Percentiles rank a stretch among this genome's conserved stretches.
phyloP scores from a whole-genome alignment of 306 rosid genomes.

The Castanea mollissima region DNA sequence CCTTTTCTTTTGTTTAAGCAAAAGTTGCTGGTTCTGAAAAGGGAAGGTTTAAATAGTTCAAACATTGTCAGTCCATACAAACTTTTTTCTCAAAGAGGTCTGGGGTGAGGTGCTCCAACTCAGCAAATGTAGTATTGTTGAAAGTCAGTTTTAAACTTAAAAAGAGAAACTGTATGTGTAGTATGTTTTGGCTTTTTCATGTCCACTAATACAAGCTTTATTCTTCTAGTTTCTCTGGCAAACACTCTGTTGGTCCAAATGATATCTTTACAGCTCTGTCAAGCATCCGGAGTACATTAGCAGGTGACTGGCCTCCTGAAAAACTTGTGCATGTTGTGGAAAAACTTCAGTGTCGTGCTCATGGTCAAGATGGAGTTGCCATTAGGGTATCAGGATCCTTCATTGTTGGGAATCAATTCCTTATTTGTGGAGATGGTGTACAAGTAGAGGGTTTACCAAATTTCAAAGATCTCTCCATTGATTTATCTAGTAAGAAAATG shows the following conservation, averaged over 20 bases:
- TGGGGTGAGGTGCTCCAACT: not conserved
- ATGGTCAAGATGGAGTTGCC: constrained; percentile 76
- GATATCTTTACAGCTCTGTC: constrained; percentile 57
- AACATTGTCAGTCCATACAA: not conserved
- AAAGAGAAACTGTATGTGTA: not conserved
- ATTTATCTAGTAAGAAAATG: constrained; percentile 74
- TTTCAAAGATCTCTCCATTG: constrained; percentile 80
- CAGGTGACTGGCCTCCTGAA: constrained; percentile 93
- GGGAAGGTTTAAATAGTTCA: not conserved
- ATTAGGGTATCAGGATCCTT: constrained; percentile 91
- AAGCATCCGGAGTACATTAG: constrained; percentile 63
- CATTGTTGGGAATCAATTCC: constrained; percentile 84
- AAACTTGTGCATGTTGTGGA: constrained; percentile 91
- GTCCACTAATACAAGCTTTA: constrained; percentile 1
- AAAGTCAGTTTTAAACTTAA: not conserved
- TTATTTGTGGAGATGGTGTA: constrained; percentile 93
- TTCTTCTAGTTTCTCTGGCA: constrained; percentile 67
- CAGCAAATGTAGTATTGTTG: not conserved
- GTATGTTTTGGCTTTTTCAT: not conserved
- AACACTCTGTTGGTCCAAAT: constrained; percentile 60
- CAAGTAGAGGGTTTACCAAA: constrained; percentile 90
- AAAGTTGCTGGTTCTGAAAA: not conserved
- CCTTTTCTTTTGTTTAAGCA: not conserved
- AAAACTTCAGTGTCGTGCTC: constrained; percentile 79
- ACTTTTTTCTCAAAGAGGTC: not conserved